phyloP scores from a whole-genome alignment of 352 stramenopile species.

The Phytopythium vexans region DNA sequence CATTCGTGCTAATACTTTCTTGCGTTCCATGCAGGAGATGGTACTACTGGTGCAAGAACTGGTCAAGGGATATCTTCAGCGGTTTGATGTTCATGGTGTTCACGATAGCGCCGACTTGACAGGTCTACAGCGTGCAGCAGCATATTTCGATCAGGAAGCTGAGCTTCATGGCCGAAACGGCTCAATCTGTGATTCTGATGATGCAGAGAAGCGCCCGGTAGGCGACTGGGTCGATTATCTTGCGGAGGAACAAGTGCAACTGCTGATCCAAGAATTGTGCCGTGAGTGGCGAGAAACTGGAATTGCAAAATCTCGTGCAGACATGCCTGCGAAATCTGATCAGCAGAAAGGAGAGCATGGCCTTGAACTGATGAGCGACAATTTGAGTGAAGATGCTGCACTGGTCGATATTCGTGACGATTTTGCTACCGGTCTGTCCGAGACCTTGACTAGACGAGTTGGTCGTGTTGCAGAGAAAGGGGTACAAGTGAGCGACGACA shows the following conservation, averaged over 20 bases:
- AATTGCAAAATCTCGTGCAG: too few species aligned
- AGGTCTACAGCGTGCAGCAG: slow-evolving; percentile 29
- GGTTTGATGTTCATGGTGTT: too few species aligned
- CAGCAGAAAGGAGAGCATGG: too few species aligned
- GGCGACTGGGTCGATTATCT: slow-evolving; percentile 32
- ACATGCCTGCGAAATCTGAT: too few species aligned
- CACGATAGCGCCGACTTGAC: slow-evolving; percentile 19
- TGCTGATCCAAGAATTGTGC: too few species aligned
- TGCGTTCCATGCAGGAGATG: neutral
- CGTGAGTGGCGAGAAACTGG: too few species aligned
- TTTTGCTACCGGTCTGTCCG: too few species aligned
- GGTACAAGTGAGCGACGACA: slow-evolving; percentile 13
- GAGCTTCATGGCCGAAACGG: too few species aligned
- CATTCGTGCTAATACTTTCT: neutral
- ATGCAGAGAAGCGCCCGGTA: neutral
- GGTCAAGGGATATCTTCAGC: slow-evolving; percentile 21
- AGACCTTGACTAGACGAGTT: too few species aligned
- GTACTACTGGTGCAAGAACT: slow-evolving; percentile 33
- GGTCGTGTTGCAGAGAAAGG: slow-evolving; percentile 16
- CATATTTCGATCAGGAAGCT: slow-evolving; percentile 19
- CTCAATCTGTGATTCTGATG: neutral
- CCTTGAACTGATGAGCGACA: too few species aligned
- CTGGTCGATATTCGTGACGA: too few species aligned
- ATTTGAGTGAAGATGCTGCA: too few species aligned
- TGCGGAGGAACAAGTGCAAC: slow-evolving; percentile 41